phyloP scores from a whole-genome alignment of 1,139 yeast genomes.

The Waltiozyma sp. region DNA sequence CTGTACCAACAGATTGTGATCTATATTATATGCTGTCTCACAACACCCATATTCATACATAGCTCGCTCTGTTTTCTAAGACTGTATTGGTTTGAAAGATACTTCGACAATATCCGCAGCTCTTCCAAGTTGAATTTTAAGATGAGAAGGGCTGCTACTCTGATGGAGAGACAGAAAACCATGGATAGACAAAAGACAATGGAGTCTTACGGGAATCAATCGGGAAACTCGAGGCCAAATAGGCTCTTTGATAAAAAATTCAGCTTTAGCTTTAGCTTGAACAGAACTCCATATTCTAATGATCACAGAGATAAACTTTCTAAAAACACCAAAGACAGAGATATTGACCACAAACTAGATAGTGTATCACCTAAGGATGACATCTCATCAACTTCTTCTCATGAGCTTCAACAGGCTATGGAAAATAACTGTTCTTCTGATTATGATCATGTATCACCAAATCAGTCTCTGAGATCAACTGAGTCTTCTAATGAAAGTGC shows the following conservation, averaged over 20 bases:
- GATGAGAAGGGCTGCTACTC: constrained; percentile 72
- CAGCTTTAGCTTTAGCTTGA: neutral
- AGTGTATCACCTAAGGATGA: constrained; percentile 1
- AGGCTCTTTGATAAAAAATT: neutral
- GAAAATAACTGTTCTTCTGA: too few relatives aligned
- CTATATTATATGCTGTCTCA: constrained; percentile 47
- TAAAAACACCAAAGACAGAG: neutral
- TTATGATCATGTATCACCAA: too few relatives aligned
- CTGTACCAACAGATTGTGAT: constrained; percentile 71
- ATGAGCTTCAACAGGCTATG: neutral
- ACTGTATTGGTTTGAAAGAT: constrained; percentile 79
- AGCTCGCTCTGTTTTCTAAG: constrained; percentile 71
- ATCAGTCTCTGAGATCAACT: too few relatives aligned
- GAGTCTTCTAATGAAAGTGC: too few relatives aligned
- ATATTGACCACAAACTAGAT: neutral
- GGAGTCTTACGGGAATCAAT: constrained; percentile 5
- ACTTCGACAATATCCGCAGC: constrained; percentile 72
- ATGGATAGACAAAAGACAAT: constrained; percentile 29
- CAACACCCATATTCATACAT: constrained; percentile 88
- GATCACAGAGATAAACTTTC: too few relatives aligned
- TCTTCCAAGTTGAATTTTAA: constrained; percentile 63
- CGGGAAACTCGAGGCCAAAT: neutral
- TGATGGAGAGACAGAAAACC: constrained; percentile 39
- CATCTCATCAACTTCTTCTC: neutral
- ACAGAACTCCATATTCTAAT: too few relatives aligned